Percentiles rank a stretch among this genome's conserved stretches.
These are phyloP conservation scores for Pezicula carpinea DNA, from an alignment of 2,329 filamentous ascomycete genomes.

Conservation along the genomic window DNA sequence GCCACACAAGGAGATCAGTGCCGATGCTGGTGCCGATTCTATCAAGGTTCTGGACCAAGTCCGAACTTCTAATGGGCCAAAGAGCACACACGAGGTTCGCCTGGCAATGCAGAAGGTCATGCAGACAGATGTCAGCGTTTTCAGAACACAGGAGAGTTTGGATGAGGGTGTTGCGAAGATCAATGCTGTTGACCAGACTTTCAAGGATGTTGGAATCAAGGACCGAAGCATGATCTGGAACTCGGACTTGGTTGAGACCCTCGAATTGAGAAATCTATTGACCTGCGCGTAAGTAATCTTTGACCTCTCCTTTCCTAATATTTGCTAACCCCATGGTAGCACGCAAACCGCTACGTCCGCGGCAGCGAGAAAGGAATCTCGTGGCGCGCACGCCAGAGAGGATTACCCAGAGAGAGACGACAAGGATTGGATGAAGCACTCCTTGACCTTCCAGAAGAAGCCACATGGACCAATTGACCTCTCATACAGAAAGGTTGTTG, in stretches of 20 bases:
- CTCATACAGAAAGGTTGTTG: slow-evolving; percentile 77
- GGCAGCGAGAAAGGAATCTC: slow-evolving; percentile 92
- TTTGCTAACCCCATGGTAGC: slow-evolving; percentile 35
- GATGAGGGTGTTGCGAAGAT: slow-evolving; percentile 92
- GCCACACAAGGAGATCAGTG: slow-evolving; percentile 72
- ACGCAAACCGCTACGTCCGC: slow-evolving; percentile 89
- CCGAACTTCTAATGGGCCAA: slow-evolving; percentile 77
- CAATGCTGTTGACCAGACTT: slow-evolving; percentile 74
- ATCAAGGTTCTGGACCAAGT: slow-evolving; percentile 83
- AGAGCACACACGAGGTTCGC: slow-evolving; percentile 83
- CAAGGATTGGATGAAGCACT: slow-evolving; percentile 99
- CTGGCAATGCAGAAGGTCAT: slow-evolving; percentile 96
- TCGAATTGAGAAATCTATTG: slow-evolving; percentile 90
- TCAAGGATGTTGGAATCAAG: slow-evolving; percentile 85
- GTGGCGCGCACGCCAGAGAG: slow-evolving; percentile 94
- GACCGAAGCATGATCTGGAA: slow-evolving; percentile 99
- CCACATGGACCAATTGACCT: slow-evolving; percentile 85
- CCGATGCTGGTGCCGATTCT: slow-evolving; percentile 83
- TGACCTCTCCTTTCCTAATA: neutral
- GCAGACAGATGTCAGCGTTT: slow-evolving; percentile 95
- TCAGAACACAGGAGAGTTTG: slow-evolving; percentile 89
- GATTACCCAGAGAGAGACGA: slow-evolving; percentile 96
- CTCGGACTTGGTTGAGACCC: slow-evolving; percentile 91
- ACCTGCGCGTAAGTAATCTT: slow-evolving; percentile 76
- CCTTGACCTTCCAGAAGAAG: slow-evolving; percentile 89